Evolutionary conservation across 495 filamentous ascomycete genomes (phyloP), one percentile per base, ranked within the genome.

Genomic region (Penicillium lagena): DNA sequence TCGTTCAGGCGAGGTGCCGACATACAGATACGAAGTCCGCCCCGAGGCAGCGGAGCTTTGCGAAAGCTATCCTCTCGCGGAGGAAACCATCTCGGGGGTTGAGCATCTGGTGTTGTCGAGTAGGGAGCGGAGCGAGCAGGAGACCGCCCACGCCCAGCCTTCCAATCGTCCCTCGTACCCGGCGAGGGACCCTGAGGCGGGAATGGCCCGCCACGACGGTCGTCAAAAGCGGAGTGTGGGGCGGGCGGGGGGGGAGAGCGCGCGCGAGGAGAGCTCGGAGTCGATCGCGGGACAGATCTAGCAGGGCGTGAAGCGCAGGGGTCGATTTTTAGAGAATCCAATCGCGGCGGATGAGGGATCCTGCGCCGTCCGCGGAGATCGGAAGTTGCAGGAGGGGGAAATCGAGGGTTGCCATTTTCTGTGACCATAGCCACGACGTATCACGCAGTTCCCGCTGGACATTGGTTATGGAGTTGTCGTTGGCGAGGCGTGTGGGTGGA

Each of bases 351-450:
- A 31, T 59, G 54, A 30, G 58, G 60, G 17, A 52, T 47, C 51
- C 60, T 60, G 51, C 62, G 66, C 41, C 64, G 59, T 47, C 55
- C 59, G 38, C 59, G 51, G 39, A 63, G 50, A 47, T 64, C 63
- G 42, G 62, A 57, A 40, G 60, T 57, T 57, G 50, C 62, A 43
- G 55, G 58, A 55, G 59, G 59, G 52, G 59, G 58, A 56, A 62
- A 65, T 52, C 60, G 68, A 61, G 52, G 46, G 45, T 47, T 58
- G 59, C 58, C 66, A 69, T 66, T 64, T 63, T 60, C 65, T 64
- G 68, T 73, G 70, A 70, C 70, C 70, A 73, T 73, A 66, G 70
- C 67, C 70, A 72, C 70, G 58, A 60, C 42, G 41, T 56, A 53
- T 55, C 46, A 63, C 55, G 56, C 62, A 68, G 63, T 57, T 58